Evolutionary conservation across 106 monocot species (phyloP).

Genomic region (Triglochin maritima): DNA sequence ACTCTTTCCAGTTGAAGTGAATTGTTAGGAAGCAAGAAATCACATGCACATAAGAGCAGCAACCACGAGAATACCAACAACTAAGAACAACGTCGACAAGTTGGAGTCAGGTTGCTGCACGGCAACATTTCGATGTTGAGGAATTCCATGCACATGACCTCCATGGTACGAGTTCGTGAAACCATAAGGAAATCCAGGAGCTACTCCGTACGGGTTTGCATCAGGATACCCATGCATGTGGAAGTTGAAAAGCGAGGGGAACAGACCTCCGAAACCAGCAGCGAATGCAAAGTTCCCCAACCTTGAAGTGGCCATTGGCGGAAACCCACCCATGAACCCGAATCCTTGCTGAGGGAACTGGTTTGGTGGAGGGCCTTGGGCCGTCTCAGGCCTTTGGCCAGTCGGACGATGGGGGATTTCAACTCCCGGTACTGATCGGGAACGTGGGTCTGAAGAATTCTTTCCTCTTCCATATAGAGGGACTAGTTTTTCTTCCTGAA

Average conservation of each 20-base stretch:
- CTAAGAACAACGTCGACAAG: conserved; percentile 1
- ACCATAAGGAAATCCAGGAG: conserved; percentile 16
- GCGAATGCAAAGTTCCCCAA: conserved; percentile 9
- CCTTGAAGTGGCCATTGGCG: conserved; percentile 9
- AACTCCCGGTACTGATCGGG: conserved; percentile 33
- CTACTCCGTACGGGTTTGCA: conserved; percentile 7
- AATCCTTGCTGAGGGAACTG: conserved; percentile 37
- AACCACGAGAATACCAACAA: conserved; percentile 11
- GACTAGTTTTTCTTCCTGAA: conserved; percentile 62
- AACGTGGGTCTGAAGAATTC: conserved; percentile 42
- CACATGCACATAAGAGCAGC: conserved; percentile 1
- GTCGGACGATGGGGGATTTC: conserved; percentile 60
- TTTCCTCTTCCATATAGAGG: conserved; percentile 76
- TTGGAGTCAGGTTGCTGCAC: conserved; percentile 10
- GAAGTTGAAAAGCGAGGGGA: conserved; percentile 20
- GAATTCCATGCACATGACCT: conserved; percentile 11
- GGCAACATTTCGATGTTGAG: background rate
- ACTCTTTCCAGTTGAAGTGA: too few species aligned
- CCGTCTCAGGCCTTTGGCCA: conserved; percentile 53
- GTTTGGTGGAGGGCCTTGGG: conserved; percentile 30
- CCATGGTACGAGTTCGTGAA: conserved; percentile 11
- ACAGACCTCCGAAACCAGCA: conserved; percentile 18
- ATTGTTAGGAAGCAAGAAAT: background rate
- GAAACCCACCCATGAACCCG: conserved; percentile 33
- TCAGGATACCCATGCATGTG: conserved; percentile 16